Evolutionary conservation across 164 flowering plant genomes (phyloP), one percentile per base, ranked within the genome.

Genomic region (Umbilicus rupestris): DNA sequence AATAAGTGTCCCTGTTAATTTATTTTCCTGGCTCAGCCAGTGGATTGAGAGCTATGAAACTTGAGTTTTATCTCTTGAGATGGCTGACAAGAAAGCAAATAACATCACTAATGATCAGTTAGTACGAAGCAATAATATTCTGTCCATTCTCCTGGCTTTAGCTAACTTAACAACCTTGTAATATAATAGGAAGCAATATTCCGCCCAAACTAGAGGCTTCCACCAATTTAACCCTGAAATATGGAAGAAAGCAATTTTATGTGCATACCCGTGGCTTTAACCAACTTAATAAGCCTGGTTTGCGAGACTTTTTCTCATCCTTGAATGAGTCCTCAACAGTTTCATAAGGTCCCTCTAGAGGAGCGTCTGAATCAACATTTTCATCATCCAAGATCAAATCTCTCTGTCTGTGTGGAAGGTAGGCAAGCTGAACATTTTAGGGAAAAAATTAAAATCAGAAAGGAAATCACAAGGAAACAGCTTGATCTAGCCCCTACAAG

Each of bases 231-330:
- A 50, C 45, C 46, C n/a, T 28, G 5, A 37, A 12, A 26, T 49
- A 47, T 24, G 14, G 24, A 7, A 30, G 14, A 9, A 50, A 24
- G 47, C 17, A 19, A 22, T 4, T 20, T 57, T 58, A 41, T 26
- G 28, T 65, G 10, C 85, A 68, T 86, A 89, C 99, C 87, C 89
- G 86, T 66, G 74, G 74, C 82, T 94, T 94, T 72, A 94, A 84
- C 99, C 99, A 94, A 76, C 87, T 89, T 37, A 94, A 78, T 67
- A 94, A 73, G 35, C 97, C 97, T 78, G 82, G 89, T 76, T 94
- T 94, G 69, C 83, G 70, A 45, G 74, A 71, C 74, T 86, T 89
- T 69, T 91, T 89, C 76, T 82, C 96, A 70, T 83, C 97, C 78
- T 82, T 89, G 47, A 59, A 64, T 31, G 80, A 62, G 26, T 83